Base-by-base conservation (phyloP, 2,329 filamentous ascomycete species). In the Aspergillaceae sp. region DNA sequence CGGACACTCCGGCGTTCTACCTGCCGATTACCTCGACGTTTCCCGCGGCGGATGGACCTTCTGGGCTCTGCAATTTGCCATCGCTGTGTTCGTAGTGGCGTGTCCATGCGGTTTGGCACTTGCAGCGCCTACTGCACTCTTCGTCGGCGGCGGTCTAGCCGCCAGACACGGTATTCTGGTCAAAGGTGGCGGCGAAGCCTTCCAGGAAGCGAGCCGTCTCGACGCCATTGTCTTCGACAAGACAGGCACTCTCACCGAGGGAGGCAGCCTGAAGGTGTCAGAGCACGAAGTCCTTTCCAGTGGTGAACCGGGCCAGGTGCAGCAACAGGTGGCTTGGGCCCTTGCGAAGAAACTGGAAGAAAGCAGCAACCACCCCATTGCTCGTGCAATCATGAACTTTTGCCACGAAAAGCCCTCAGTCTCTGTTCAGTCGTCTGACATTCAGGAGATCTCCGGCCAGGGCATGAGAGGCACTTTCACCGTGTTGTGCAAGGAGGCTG, bases 221-320 rank as follows among this genome's bases (percentile, higher is more conserved):
- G 82, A 88, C 62, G 84, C 83, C 44, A 82, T 92, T 35, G 84
- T 92, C 1, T 92, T 94, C 61, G 87, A 94, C 74, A 92, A 94
- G 73, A 94, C 87, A 0, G 87, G 87, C 1, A 94, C 87, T 0
- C 70, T 94, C 48, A 92, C 87, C 0, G 72, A 84, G 56, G 78
- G 78, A 11, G 77, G 75, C n/a, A 74, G 77, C 40, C 72, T 79
- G 27, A 70, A 68, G 40, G 75, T 82, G 1, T 76, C 76, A 4
- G 73, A 79, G 11, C 68, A 77, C 51, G 66, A 71, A 47, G 46
- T 71, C 10, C 57, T 74, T 36, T 28, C 36, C 34, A 53, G 60
- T 27, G 56, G 53, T 3, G 61, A 69, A 41, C 47, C 58, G 1
- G 56, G 58, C 7, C 51, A 67, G n/a, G 51, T 68, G 19, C 52